phyloP scores from a whole-genome alignment of 2,329 filamentous ascomycete genomes.

The Fusarium coffeatum region DNA sequence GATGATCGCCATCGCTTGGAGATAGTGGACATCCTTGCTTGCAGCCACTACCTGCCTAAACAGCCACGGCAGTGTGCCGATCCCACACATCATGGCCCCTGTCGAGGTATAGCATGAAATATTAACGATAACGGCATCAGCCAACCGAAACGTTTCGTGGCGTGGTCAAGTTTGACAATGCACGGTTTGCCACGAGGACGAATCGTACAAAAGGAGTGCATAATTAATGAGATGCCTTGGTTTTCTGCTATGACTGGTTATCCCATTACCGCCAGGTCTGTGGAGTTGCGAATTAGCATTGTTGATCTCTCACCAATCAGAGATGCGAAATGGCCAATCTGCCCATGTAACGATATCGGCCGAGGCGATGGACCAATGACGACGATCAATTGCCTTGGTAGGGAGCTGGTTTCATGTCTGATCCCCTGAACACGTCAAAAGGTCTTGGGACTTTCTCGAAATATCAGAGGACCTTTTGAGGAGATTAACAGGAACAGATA shows the following conservation, averaged over 20 bases:
- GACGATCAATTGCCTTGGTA: slow-evolving; percentile 33
- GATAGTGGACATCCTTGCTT: slow-evolving; percentile 25
- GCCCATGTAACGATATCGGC: slow-evolving; percentile 26
- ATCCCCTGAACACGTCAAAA: slow-evolving; percentile 37
- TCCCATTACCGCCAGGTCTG: slow-evolving; percentile 28
- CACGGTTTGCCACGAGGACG: slow-evolving; percentile 8
- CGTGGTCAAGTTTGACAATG: neutral
- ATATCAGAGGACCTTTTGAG: slow-evolving; percentile 1
- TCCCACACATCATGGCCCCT: slow-evolving; percentile 15
- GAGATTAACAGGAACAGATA: slow-evolving; percentile 1
- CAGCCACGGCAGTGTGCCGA: slow-evolving; percentile 15
- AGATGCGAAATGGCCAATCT: slow-evolving; percentile 9
- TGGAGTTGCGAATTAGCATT: slow-evolving; percentile 33
- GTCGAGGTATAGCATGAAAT: slow-evolving; percentile 34
- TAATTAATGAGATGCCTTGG: slow-evolving; percentile 16
- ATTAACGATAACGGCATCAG: slow-evolving; percentile 9
- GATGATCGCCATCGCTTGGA: slow-evolving; percentile 26
- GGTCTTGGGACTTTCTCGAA: slow-evolving; percentile 1
- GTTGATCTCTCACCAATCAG: slow-evolving; percentile 24
- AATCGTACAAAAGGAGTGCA: slow-evolving; percentile 31
- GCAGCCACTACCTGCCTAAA: slow-evolving; percentile 38
- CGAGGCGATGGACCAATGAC: slow-evolving; percentile 21
- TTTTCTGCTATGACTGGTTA: slow-evolving; percentile 33
- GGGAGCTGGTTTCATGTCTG: slow-evolving; percentile 30
- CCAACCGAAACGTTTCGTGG: slow-evolving; percentile 23